Base-by-base conservation (phyloP, 352 stramenopile species). In the Pythium monospermum region DNA sequence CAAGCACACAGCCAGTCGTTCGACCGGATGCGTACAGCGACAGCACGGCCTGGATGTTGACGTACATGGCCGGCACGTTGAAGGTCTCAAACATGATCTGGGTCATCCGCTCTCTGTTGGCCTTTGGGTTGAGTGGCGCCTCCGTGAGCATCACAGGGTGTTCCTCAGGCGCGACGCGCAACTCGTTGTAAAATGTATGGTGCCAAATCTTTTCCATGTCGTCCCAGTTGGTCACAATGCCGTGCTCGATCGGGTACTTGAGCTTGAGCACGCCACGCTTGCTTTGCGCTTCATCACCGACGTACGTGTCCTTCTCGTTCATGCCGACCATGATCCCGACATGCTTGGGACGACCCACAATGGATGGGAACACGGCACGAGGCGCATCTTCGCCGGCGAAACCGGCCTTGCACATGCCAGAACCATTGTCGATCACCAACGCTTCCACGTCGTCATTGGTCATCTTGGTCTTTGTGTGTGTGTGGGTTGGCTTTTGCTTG, bases 181-280 rank as follows among this genome's bases (percentile, higher is more conserved):
- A 62, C 2, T 90, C 91, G 50, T 97, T 87, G 47, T 95, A 72
- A 69, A 98, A 98, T 43, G 90, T 97, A 70, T 98, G 97, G 68
- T 98, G 93, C 94, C 94, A 98, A 26, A 98, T 69, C 56, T 97
- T 90, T 66, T 98, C 86, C 94, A 98, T 98, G 60, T 98, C 94
- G 46, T 97, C 88, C 94, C 94, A 98, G 75, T 97, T 97, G 66
- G 94, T 95, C 11, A 98, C 91, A 46, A 98, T 98, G 31, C 94
- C 95, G 63, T 98, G 97, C 66, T 98, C 91, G 19, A 98, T 87
- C 15, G 85, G 87, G 69, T 95, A 95, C 59, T 67, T 75, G 69
- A 93, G 91, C 66, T 95, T 81, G 22, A 96, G 67, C 58, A 85
- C 89, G 44, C 75, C 86, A 8, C 86, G 82, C 58, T 94, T 79